phyloP scores from a whole-genome alignment of 306 rosid genomes.

The Malus sylvestris region DNA sequence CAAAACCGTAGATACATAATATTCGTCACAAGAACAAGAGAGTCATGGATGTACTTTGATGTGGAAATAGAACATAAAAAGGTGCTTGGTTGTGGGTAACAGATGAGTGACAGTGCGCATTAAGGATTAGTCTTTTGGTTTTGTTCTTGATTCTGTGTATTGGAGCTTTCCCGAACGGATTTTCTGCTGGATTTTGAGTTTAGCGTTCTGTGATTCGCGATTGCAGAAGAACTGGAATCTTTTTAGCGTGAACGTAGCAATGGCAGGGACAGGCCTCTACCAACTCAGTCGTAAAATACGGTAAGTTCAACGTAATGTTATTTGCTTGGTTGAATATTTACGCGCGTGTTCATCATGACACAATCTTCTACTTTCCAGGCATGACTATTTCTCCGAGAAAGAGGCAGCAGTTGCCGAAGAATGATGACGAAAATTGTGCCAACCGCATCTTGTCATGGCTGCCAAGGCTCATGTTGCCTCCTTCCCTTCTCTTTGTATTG shows the following conservation, averaged over 20 bases:
- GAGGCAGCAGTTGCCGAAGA: constrained; percentile 48
- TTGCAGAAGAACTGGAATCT: constrained; percentile 97
- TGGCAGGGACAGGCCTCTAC: constrained; percentile 89
- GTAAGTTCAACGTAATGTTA: constrained; percentile 31
- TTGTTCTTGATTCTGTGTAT: background rate
- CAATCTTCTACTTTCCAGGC: constrained; percentile 37
- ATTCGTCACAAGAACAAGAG: background rate
- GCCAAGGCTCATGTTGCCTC: background rate
- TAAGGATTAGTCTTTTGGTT: background rate
- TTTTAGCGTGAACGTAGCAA: constrained; percentile 77
- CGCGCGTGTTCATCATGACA: background rate
- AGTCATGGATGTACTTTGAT: background rate
- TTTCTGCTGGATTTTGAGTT: constrained; percentile 1
- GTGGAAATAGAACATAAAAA: background rate
- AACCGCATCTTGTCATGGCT: constrained; percentile 3
- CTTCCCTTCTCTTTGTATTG: background rate
- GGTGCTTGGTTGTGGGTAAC: background rate
- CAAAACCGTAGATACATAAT: background rate
- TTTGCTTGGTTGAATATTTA: background rate
- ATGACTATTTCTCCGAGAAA: constrained; percentile 59
- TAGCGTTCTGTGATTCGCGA: background rate
- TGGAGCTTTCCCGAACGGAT: background rate
- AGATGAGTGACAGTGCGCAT: background rate
- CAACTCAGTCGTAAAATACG: constrained; percentile 76
- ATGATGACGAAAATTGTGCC: constrained; percentile 50